A percentile compares a stretch with the other conserved stretches of the same genome.
These are phyloP conservation scores for Phytophthora boehmeriae DNA, from an alignment of 352 stramenopile genomes.

Conservation along the genomic window DNA sequence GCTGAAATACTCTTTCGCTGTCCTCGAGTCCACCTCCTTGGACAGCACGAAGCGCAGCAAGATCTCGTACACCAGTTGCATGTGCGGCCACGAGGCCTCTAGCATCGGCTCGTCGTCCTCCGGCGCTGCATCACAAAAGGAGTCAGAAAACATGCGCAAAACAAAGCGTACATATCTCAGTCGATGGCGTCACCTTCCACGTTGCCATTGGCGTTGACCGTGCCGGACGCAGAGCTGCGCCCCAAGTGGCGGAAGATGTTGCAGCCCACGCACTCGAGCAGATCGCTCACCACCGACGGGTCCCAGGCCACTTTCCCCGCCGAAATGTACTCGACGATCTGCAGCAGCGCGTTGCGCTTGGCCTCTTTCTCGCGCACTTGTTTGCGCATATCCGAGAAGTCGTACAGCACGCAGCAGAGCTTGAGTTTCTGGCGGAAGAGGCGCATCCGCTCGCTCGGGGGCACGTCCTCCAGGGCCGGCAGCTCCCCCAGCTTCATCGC, in stretches of 20 bases:
- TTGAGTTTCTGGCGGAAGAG: conserved; percentile 74
- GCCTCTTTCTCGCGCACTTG: conserved; percentile 70
- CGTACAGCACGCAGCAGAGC: conserved; percentile 62
- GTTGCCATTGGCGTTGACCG: conserved; percentile 58
- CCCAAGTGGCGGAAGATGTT: conserved; percentile 93
- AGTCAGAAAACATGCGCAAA: neutral
- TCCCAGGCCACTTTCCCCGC: conserved; percentile 72
- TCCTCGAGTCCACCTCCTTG: conserved; percentile 96
- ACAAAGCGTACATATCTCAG: too few relatives aligned
- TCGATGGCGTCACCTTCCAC: conserved; percentile 40
- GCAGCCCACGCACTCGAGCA: conserved; percentile 71
- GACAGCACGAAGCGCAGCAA: conserved; percentile 98
- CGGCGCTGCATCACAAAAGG: conserved; percentile 54
- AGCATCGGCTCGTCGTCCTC: conserved; percentile 98
- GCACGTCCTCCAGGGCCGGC: conserved; percentile 59
- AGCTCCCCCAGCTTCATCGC: conserved; percentile 57
- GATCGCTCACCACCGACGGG: conserved; percentile 50
- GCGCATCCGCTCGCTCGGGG: conserved; percentile 57
- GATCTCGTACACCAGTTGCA: conserved; percentile 99
- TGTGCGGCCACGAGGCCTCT: conserved; percentile 96
- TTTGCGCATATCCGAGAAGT: conserved; percentile 64
- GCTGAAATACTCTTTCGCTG: conserved; percentile 97
- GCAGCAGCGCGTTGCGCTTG: conserved; percentile 97
- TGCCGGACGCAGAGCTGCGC: conserved; percentile 72
- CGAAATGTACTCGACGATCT: conserved; percentile 98